A percentile compares a stretch with the other conserved stretches of the same genome.
phyloP scores from a whole-genome alignment of 345 rosid genomes.

The Lenwebbia sp. region DNA sequence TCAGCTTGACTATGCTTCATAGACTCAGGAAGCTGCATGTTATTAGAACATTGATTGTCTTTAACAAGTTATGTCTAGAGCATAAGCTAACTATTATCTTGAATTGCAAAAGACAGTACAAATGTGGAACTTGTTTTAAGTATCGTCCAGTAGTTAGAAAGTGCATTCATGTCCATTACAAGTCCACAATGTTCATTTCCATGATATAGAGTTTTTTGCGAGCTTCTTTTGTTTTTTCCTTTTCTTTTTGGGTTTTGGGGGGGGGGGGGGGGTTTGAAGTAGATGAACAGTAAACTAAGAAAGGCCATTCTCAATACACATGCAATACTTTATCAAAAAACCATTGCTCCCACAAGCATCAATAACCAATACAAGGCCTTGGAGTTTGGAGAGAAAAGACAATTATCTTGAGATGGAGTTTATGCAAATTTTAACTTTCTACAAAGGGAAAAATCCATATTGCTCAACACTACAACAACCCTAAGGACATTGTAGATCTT shows the following conservation, averaged over 20 bases:
- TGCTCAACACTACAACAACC: not conserved
- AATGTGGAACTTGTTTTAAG: not conserved
- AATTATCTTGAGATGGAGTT: not conserved
- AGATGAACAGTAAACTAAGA: not conserved
- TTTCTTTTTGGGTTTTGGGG: not conserved
- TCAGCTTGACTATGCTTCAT: slow-evolving; percentile 99
- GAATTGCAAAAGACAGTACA: not conserved
- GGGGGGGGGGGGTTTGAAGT: not conserved
- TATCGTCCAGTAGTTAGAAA: not conserved
- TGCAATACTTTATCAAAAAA: not conserved
- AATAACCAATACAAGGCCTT: not conserved
- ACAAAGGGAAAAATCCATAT: not conserved
- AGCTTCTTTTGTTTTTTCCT: not conserved
- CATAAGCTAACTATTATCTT: not conserved
- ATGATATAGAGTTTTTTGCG: not conserved
- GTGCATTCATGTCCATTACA: not conserved
- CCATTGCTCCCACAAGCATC: not conserved
- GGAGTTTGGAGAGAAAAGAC: not conserved
- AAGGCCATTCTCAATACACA: not conserved
- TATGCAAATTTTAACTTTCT: not conserved
- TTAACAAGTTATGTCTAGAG: not conserved
- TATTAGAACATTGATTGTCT: not conserved
- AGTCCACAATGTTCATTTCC: not conserved
- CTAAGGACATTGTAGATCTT: not conserved
- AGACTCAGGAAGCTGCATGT: slow-evolving; percentile 87